Conservation (phyloP, 1,284 basidiomycete species). For the Moesziomyces sp. region DNA sequence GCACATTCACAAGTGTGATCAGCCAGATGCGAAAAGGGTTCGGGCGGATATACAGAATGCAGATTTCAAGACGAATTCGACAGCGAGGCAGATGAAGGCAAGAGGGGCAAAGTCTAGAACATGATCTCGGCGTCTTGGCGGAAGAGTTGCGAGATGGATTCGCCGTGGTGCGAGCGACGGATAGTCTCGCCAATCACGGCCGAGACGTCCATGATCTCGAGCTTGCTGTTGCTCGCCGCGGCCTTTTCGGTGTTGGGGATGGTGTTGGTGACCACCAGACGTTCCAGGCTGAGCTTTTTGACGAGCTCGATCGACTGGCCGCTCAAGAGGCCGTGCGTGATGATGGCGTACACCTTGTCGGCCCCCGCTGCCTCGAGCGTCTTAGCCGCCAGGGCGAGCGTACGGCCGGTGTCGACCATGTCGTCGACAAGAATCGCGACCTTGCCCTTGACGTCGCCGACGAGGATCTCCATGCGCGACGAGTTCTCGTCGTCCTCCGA, state of each 20-base stretch:
- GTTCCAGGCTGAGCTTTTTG: constrained; percentile 81
- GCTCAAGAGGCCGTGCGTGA: constrained; percentile 91
- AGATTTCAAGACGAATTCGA: no score
- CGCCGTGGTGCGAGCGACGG: constrained; percentile 94
- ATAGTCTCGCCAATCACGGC: constrained; percentile 95
- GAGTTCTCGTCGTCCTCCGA: constrained; percentile 69
- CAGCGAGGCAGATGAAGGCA: neutral
- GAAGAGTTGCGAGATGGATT: constrained; percentile 71
- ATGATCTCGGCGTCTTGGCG: constrained; percentile 64
- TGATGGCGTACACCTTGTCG: constrained; percentile 84
- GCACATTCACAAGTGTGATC: neutral
- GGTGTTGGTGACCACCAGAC: constrained; percentile 88
- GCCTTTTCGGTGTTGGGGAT: constrained; percentile 74
- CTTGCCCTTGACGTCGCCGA: constrained; percentile 95
- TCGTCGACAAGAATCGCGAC: constrained; percentile 92
- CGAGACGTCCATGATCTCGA: constrained; percentile 81
- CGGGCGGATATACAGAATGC: neutral
- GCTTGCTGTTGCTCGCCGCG: constrained; percentile 69
- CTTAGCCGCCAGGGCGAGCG: constrained; percentile 83
- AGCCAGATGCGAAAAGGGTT: no score
- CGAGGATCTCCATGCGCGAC: constrained; percentile 86
- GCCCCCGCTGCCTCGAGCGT: constrained; percentile 90
- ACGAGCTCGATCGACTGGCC: constrained; percentile 83
- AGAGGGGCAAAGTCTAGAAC: constrained; percentile 33
- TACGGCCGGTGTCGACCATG: constrained; percentile 95